Base-by-base conservation (phyloP, 495 filamentous ascomycete genomes). In the Trichoderma reesei region DNA sequence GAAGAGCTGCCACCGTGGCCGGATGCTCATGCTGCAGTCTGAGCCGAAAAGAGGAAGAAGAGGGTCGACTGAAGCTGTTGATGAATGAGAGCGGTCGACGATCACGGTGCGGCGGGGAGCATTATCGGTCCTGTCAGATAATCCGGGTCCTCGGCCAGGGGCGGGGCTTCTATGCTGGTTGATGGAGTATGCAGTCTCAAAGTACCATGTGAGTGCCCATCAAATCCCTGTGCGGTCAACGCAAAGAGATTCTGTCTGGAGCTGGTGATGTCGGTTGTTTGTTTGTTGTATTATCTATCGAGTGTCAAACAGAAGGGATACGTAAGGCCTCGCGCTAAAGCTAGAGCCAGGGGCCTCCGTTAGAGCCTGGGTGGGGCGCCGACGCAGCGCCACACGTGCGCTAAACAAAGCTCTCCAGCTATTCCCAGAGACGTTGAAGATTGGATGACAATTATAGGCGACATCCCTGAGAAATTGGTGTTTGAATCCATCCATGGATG, bases 241-340 rank as follows among this genome's bases (percentile, higher is more conserved):
- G 18, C 3, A 48, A 44, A 39, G 38, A 39, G 38, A 26, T 26
- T 26, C 26, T 39, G 38, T 39, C 38, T 39, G 38, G 11, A 39
- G 38, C 11, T 48, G 5, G 14, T 18, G 16, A 8, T 8, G 18
- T 18, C 16, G 18, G 14, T 18, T 48, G 44, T 48, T 26, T 48
- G 44, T 48, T 44, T 3, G 44, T 56, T 33, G 51, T 36, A 56
- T 20, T 56, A 36, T 31, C 26, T 56, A 36, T 31, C 26, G 8
- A 33, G 51, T 54, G 18, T 6, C 51, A 56, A 48, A 56, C 51
- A 56, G 20, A 56, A 56, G 51, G 51, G 51, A 56, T 56, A 56
- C 51, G 51, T 56, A 56, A 56, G 51, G 51, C 51, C 18, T 33
- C 51, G 51, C 51, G 51, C 51, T 56, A 56, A 56, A 9, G 10